phyloP scores from a whole-genome alignment of 495 filamentous ascomycete species.

The Tetracladium setigerum region DNA sequence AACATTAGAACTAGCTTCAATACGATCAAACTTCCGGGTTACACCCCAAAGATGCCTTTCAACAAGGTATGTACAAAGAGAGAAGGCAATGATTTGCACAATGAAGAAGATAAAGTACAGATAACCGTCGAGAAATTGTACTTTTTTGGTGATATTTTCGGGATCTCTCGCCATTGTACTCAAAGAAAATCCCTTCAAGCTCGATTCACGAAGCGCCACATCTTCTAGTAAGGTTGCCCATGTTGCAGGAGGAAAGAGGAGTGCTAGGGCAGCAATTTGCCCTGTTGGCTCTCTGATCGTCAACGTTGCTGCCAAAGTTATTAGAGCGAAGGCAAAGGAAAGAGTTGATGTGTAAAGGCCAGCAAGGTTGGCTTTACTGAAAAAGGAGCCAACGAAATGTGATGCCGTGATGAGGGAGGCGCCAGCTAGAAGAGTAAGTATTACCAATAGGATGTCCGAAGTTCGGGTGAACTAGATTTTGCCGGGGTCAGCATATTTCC shows the following conservation, averaged over 20 bases:
- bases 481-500: too few species aligned
- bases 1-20: slow-evolving; percentile 14
- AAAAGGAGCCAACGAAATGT: slow-evolving; percentile 34
- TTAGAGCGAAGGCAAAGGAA: slow-evolving; percentile 35
- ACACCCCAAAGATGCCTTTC: slow-evolving; percentile 15
- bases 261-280: slow-evolving; percentile 4
- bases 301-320: slow-evolving; percentile 5
- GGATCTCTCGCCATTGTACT: not conserved
- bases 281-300: not conserved
- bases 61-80: slow-evolving; percentile 9
- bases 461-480: slow-evolving; percentile 31
- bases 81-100: slow-evolving; percentile 13
- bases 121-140: slow-evolving; percentile 11
- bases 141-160: not conserved
- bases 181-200: too few species aligned
- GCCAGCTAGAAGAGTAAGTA: slow-evolving; percentile 32
- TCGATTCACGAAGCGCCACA: slow-evolving; percentile 12
- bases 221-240: slow-evolving; percentile 15
- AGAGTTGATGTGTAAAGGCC: slow-evolving; percentile 35
- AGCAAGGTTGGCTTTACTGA: slow-evolving; percentile 38
- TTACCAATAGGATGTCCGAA: slow-evolving; percentile 29
- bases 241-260: slow-evolving; percentile 13
- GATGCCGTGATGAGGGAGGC: slow-evolving; percentile 32
- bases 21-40: slow-evolving; percentile 5
- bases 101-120: slow-evolving; percentile 18